Evolutionary conservation across 495 filamentous ascomycete genomes (phyloP).

Genomic region (Tuber calosporum): DNA sequence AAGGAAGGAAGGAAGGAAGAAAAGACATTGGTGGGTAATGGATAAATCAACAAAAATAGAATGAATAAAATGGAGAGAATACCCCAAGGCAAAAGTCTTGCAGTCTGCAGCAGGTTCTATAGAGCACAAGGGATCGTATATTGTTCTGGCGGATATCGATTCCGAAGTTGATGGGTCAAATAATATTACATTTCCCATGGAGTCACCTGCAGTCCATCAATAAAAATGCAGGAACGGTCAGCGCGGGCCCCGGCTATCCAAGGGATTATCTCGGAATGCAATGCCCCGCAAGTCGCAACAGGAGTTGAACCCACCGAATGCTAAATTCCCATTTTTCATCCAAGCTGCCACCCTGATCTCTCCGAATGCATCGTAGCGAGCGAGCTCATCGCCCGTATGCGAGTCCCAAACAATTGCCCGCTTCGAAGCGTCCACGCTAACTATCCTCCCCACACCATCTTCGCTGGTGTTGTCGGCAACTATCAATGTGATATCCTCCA

Average conservation of each 20-base stretch:
- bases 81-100: constrained; percentile 95
- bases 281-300: constrained; percentile 9
- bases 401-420: constrained; percentile 97
- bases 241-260: constrained; percentile 16
- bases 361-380: constrained; percentile 85
- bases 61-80: constrained; percentile 41
- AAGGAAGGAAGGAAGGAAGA: too few relatives aligned
- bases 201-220: constrained; percentile 23
- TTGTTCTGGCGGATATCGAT: constrained; percentile 84
- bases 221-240: constrained; percentile 30
- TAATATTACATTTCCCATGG: constrained; percentile 73
- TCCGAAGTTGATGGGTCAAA: constrained; percentile 92
- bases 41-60: not conserved
- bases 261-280: constrained; percentile 7
- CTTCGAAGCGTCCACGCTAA: constrained; percentile 86
- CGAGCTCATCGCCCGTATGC: constrained; percentile 81
- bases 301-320: constrained; percentile 61
- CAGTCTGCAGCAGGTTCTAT: constrained; percentile 88
- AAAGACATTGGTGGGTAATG: too few relatives aligned
- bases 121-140: constrained; percentile 87
- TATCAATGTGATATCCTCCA: constrained; percentile 72
- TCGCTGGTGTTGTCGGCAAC: constrained; percentile 91
- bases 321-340: constrained; percentile 97
- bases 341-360: constrained; percentile 75
- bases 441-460: constrained; percentile 73